These are phyloP conservation scores for Eragrostis tef DNA, from an alignment of 202 grass and related monocot genomes.

Conservation along the genomic window DNA sequence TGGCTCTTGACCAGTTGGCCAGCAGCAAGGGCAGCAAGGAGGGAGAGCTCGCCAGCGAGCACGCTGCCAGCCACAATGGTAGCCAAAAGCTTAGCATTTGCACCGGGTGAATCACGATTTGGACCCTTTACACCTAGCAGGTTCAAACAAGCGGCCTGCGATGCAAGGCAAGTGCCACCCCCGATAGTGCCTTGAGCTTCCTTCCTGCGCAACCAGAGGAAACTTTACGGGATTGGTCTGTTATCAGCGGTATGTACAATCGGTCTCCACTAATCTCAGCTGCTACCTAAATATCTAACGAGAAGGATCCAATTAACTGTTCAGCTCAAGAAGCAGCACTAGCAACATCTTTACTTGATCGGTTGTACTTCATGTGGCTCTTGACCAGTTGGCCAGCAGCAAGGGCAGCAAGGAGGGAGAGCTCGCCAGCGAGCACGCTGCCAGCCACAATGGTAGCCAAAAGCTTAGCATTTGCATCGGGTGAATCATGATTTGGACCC, in stretches of 20 bases:
- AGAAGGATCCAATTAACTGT: constrained; percentile 2
- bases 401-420: constrained; percentile 74
- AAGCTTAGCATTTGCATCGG: constrained; percentile 61
- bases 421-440: constrained; percentile 79
- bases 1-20: constrained; percentile 84
- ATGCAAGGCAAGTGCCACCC: constrained; percentile 69
- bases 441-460: constrained; percentile 74
- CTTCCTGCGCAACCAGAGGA: neutral
- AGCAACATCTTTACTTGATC: constrained; percentile 63
- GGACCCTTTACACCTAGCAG: constrained; percentile 72
- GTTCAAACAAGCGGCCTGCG: constrained; percentile 80
- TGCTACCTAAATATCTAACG: constrained; percentile 29
- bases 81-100: constrained; percentile 67
- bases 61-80: constrained; percentile 73
- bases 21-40: constrained; percentile 67
- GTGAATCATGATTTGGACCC: constrained; percentile 60
- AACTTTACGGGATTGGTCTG: neutral
- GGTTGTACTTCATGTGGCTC: constrained; percentile 93
- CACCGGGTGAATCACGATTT: constrained; percentile 56
- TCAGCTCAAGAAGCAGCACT: constrained; percentile 53
- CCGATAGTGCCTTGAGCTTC: constrained; percentile 18
- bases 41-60: constrained; percentile 81
- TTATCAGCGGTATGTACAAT: constrained; percentile 45
- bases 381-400: constrained; percentile 76
- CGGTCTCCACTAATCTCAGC: constrained; percentile 10